These are phyloP conservation scores for Lipomyces mesembrius DNA, from an alignment of 805 yeast species.

Conservation along the genomic window DNA sequence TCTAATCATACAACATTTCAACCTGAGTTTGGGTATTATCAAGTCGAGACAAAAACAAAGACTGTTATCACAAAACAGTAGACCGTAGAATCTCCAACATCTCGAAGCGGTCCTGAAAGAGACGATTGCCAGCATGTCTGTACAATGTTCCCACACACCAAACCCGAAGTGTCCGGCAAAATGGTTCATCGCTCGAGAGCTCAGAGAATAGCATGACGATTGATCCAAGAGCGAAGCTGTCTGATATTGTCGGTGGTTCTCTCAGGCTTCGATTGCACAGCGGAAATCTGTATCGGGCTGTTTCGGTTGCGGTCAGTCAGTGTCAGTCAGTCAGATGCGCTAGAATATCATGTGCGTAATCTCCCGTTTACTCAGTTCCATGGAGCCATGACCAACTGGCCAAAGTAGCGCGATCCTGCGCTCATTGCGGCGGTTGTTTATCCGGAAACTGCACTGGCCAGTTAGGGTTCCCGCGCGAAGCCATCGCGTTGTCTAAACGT, in stretches of 20 bases:
- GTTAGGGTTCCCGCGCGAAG: no score
- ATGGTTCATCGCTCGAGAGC: neutral
- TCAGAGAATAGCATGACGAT: constrained; percentile 6
- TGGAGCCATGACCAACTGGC: no score
- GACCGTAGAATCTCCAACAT: neutral
- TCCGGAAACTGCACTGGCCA: neutral
- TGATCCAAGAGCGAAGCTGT: constrained; percentile 6
- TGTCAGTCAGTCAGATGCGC: no score
- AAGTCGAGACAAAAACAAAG: neutral
- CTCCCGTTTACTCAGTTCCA: no score
- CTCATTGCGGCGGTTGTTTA: no score
- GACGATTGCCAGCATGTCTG: neutral
- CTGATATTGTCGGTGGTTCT: constrained; percentile 3
- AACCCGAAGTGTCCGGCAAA: neutral
- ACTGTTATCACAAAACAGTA: neutral
- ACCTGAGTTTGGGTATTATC: neutral
- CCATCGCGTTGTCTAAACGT: no score
- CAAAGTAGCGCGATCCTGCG: no score
- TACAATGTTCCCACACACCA: neutral
- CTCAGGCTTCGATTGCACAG: neutral
- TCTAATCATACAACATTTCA: neutral
- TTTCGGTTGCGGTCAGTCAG: no score
- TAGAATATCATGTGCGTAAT: no score
- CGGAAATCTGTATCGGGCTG: neutral
- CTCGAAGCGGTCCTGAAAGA: neutral